phyloP scores from a whole-genome alignment of 164 flowering plant genomes.

The Pachysandra terminalis region DNA sequence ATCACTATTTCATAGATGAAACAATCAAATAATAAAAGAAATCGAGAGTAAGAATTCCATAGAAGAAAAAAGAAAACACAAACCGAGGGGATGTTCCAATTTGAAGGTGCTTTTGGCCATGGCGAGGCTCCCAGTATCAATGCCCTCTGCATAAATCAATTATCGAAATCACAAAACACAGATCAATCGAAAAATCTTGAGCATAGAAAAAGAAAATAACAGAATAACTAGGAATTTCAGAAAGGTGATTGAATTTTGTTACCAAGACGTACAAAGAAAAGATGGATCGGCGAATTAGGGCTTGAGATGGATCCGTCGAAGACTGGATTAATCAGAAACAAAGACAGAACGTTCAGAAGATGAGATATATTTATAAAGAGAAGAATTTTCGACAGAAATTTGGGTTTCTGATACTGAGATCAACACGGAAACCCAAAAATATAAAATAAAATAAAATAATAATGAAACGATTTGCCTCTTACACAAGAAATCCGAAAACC shows the following conservation, averaged over 20 bases:
- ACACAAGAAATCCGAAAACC: too few relatives aligned
- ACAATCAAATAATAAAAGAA: neutral
- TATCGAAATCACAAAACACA: conserved; percentile 27
- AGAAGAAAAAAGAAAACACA: conserved; percentile 5
- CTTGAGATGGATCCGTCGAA: too few relatives aligned
- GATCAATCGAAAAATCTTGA: neutral
- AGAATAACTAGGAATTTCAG: neutral
- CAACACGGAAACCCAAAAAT: too few relatives aligned
- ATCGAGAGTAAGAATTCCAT: too few relatives aligned
- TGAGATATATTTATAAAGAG: too few relatives aligned
- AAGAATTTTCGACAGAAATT: too few relatives aligned
- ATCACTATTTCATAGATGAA: neutral
- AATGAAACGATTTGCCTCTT: too few relatives aligned
- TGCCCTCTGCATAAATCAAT: conserved; percentile 21
- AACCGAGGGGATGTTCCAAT: conserved; percentile 70
- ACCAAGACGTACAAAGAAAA: neutral
- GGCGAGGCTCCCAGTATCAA: conserved; percentile 11
- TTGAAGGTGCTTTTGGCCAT: conserved; percentile 72
- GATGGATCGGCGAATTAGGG: too few relatives aligned
- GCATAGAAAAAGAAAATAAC: neutral
- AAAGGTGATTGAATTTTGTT: neutral
- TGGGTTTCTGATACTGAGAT: too few relatives aligned
- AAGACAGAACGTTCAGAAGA: too few relatives aligned
- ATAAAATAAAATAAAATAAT: too few relatives aligned
- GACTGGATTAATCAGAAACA: too few relatives aligned